Conservation (phyloP, 345 rosid species). For the Aquilaria yunnanensis region DNA sequence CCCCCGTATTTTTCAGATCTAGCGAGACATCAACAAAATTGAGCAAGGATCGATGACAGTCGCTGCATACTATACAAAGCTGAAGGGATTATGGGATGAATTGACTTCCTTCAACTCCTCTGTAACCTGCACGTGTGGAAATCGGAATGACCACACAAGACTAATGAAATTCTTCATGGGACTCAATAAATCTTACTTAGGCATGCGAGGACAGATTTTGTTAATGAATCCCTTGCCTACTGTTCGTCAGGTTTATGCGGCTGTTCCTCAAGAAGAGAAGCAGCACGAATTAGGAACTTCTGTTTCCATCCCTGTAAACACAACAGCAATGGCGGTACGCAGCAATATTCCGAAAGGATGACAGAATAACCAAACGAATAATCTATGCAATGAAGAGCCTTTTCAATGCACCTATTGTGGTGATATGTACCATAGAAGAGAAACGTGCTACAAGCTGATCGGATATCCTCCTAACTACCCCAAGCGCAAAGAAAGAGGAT, state of each 20-base stretch:
- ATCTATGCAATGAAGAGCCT: no score
- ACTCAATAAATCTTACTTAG: not conserved
- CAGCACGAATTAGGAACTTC: not conserved
- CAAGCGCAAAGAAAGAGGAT: no score
- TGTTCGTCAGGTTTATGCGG: not conserved
- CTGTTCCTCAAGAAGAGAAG: not conserved
- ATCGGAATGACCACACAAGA: not conserved
- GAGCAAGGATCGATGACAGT: not conserved
- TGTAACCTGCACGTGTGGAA: not conserved
- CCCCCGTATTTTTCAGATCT: not conserved
- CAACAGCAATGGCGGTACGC: no score
- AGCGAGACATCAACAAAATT: not conserved
- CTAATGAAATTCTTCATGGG: not conserved
- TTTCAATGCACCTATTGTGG: not conserved
- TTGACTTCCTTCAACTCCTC: not conserved
- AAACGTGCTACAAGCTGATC: no score
- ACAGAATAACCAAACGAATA: no score
- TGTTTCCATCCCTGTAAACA: no score
- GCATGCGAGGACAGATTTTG: not conserved
- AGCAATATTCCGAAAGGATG: no score
- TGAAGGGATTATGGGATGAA: not conserved
- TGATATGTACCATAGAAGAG: not conserved
- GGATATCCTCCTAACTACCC: no score
- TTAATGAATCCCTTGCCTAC: not conserved
- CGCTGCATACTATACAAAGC: not conserved